Conservation (phyloP, 2,329 filamentous ascomycete genomes). For the Teratosphaeria destructans region DNA sequence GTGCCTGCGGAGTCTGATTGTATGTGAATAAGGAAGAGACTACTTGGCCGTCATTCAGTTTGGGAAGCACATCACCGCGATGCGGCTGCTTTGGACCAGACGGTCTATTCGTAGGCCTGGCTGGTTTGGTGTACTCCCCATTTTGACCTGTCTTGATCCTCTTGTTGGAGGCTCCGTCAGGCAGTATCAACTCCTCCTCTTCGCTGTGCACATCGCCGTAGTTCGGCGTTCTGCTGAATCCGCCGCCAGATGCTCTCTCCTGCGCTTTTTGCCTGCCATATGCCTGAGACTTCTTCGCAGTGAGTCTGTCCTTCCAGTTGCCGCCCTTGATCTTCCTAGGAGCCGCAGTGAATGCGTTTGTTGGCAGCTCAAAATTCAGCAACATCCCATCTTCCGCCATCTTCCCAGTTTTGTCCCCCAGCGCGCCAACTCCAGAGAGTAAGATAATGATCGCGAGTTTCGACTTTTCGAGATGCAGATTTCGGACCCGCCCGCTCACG, state of each 20-base stretch:
- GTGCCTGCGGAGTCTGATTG: conserved; percentile 56
- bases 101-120: not conserved
- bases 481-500: not conserved
- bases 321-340: conserved; percentile 71
- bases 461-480: not conserved
- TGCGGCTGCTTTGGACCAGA: not conserved
- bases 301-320: conserved; percentile 81
- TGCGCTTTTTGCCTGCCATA: conserved; percentile 38
- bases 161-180: conserved; percentile 8
- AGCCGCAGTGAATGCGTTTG: conserved; percentile 54
- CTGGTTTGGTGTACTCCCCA: not conserved
- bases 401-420: not conserved
- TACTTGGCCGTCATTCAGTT: conserved; percentile 34
- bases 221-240: conserved; percentile 4
- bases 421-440: no score
- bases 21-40: conserved; percentile 88
- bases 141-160: conserved; percentile 9
- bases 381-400: conserved; percentile 97
- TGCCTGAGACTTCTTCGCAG: conserved; percentile 59
- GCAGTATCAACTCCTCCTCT: conserved; percentile 13
- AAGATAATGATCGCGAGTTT: not conserved
- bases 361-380: conserved; percentile 71
- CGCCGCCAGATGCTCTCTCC: conserved; percentile 11
- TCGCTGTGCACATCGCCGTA: conserved; percentile 10
- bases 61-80: conserved; percentile 6